Evolutionary conservation across 306 rosid species (phyloP).

Genomic region (Myrica gale): DNA sequence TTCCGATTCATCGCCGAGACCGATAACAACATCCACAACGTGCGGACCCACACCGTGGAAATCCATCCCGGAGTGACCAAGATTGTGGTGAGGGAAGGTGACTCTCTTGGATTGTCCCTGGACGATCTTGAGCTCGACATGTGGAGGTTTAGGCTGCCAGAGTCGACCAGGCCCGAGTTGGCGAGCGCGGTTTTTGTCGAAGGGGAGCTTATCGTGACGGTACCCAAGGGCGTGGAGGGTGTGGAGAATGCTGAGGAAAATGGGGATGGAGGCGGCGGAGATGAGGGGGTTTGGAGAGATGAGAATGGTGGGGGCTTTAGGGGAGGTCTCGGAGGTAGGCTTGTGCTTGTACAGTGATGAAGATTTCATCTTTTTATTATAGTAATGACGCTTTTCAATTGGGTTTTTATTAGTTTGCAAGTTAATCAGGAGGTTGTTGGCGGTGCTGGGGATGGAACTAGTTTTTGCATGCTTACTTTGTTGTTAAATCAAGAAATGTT

Average conservation of each 20-base stretch:
- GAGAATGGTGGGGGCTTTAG: slow-evolving; percentile 52
- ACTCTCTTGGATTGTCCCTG: slow-evolving; percentile 50
- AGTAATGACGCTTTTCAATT: slow-evolving; percentile 23
- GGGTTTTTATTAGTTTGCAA: slow-evolving; percentile 37
- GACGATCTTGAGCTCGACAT: slow-evolving; percentile 83
- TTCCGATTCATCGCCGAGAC: slow-evolving; percentile 87
- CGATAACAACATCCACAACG: slow-evolving; percentile 44
- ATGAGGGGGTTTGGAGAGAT: slow-evolving; percentile 43
- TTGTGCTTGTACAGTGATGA: slow-evolving; percentile 89
- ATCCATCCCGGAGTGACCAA: slow-evolving; percentile 93
- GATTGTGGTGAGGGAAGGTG: slow-evolving; percentile 80
- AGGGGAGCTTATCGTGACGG: slow-evolving; percentile 90
- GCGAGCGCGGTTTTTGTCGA: slow-evolving; percentile 80
- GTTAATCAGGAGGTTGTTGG: slow-evolving; percentile 38
- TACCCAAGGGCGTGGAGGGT: slow-evolving; percentile 60
- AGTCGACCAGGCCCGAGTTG: slow-evolving; percentile 82
- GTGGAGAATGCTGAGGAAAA: slow-evolving; percentile 34
- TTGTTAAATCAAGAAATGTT: slow-evolving; percentile 26
- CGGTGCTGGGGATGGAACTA: slow-evolving; percentile 24
- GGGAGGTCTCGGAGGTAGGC: slow-evolving; percentile 72
- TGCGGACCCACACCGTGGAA: slow-evolving; percentile 75
- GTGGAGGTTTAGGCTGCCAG: slow-evolving; percentile 98
- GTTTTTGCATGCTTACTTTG: slow-evolving; percentile 31
- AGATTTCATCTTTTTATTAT: slow-evolving; percentile 9
- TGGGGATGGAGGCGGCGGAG: slow-evolving; percentile 35